Evolutionary conservation across 768 basidiomycete species (phyloP), one percentile per base, ranked within the genome.

Genomic region (Glaciozyma martinii): DNA sequence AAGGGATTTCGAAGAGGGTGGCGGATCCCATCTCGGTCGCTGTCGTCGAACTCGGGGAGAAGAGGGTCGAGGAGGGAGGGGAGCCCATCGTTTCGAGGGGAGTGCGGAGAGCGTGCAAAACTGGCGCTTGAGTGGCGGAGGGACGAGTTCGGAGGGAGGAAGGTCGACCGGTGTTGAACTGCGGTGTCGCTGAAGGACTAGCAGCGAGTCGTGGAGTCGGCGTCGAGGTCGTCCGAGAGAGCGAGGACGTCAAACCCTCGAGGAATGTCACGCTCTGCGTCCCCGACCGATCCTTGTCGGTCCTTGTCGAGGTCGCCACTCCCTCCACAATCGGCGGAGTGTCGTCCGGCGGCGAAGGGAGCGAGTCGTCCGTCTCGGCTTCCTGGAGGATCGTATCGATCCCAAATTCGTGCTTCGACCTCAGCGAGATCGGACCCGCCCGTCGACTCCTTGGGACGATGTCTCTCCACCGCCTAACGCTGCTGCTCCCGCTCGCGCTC

Each of bases 401-500:
- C 6, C 56, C 62, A 18, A 18, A 5, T 25, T 23, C 53, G 6
- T 47, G 18, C 52, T 68, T 47, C 19, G 62, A 55, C 3, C 55
- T 18, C 1, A 16, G 15, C 0, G 53, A 1, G n/a, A 56, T 54
- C 19, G 37, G 54, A 25, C 65, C 64, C 1, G 52, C 55, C 10
- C 64, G 37, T 1, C 30, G 52, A 10, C 49, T 29, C 30, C 68
- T 77, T 59, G 79, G 75, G 10, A 88, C 86, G 0, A 89, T 83
- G 63, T 80, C 79, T 49, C 79, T 80, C 93, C 92, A 98, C 29
- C 91, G 81, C 72, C 81, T 85, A 71, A 97, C 81, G 59, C 81
- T 86, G 10, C 90, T 90, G 52, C 81, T 84, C 10, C 89, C 87
- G 2, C 86, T 86, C 0, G 92, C 90, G 0, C 92, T 90, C 93